These are phyloP conservation scores for Clavispora asparagi DNA, from an alignment of 805 yeast species.

Conservation along the genomic window DNA sequence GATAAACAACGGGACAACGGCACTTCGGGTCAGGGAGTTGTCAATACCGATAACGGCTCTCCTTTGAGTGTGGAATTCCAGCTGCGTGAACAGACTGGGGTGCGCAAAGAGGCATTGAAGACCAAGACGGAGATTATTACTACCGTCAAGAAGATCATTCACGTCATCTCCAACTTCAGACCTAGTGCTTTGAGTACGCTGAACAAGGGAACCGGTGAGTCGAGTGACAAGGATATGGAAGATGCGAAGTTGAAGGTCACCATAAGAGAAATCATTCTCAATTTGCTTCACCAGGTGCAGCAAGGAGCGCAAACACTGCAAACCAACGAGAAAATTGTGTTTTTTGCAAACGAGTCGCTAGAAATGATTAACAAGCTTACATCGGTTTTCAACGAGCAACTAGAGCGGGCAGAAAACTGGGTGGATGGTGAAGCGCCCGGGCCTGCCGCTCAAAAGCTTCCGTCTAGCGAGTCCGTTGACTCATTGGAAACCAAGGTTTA, in stretches of 20 bases:
- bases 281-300: conserved; percentile 69
- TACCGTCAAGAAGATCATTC: conserved; percentile 84
- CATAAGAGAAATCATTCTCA: conserved; percentile 72
- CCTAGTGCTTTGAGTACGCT: conserved; percentile 25
- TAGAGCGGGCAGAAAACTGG: conserved; percentile 86
- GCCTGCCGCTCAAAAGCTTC: not conserved
- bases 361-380: conserved; percentile 83
- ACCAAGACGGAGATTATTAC: conserved; percentile 79
- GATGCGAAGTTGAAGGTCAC: conserved; percentile 47
- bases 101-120: conserved; percentile 22
- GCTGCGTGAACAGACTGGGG: not conserved
- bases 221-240: conserved; percentile 2
- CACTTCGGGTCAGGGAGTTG: conserved; percentile 2
- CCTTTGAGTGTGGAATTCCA: not conserved
- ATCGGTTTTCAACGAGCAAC: conserved; percentile 76
- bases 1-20: not conserved
- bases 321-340: conserved; percentile 61
- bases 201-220: not conserved
- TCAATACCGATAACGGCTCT: not conserved
- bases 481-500: not conserved
- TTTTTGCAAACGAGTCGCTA: conserved; percentile 83
- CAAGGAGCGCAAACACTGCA: conserved; percentile 26
- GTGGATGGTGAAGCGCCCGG: conserved; percentile 35
- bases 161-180: conserved; percentile 75
- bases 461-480: not conserved